These are phyloP conservation scores for Suillus americanus DNA, from an alignment of 768 basidiomycete species.

Conservation along the genomic window DNA sequence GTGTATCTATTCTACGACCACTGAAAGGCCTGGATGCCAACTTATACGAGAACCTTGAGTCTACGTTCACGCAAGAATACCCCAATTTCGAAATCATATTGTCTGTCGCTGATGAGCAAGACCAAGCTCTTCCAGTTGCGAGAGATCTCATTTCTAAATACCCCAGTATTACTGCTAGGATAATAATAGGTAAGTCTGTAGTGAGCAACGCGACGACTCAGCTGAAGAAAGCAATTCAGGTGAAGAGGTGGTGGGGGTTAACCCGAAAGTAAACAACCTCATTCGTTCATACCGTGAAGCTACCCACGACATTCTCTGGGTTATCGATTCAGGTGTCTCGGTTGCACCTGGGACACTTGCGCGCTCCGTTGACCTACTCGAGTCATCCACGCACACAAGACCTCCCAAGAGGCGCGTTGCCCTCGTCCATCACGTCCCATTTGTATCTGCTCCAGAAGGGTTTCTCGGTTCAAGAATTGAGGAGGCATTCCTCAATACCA, in stretches of 20 bases:
- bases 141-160: slow-evolving; percentile 76
- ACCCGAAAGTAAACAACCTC: slow-evolving; percentile 98
- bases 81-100: slow-evolving; percentile 89
- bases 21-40: slow-evolving; percentile 95
- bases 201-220: slow-evolving; percentile 1
- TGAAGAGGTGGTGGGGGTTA: slow-evolving; percentile 82
- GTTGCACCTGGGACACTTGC: slow-evolving; percentile 77
- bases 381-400: slow-evolving; percentile 37
- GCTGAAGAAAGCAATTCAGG: slow-evolving; percentile 42
- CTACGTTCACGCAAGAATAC: slow-evolving; percentile 90
- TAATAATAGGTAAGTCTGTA: slow-evolving; percentile 60
- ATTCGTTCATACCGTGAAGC: slow-evolving; percentile 81
- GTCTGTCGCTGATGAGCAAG: slow-evolving; percentile 84
- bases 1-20: slow-evolving; percentile 92
- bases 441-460: slow-evolving; percentile 71
- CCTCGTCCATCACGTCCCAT: slow-evolving; percentile 94
- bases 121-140: slow-evolving; percentile 87
- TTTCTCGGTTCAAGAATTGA: slow-evolving; percentile 82
- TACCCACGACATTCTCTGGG: slow-evolving; percentile 89
- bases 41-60: slow-evolving; percentile 94
- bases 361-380: slow-evolving; percentile 79
- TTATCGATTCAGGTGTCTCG: slow-evolving; percentile 93
- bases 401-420: slow-evolving; percentile 55
- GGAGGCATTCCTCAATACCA: slow-evolving; percentile 94
- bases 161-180: slow-evolving; percentile 65